A percentile compares a stretch with the other conserved stretches of the same genome.
These are phyloP conservation scores for Sugiyamaella pinicola DNA, from an alignment of 1,139 yeast species.

Conservation along the genomic window DNA sequence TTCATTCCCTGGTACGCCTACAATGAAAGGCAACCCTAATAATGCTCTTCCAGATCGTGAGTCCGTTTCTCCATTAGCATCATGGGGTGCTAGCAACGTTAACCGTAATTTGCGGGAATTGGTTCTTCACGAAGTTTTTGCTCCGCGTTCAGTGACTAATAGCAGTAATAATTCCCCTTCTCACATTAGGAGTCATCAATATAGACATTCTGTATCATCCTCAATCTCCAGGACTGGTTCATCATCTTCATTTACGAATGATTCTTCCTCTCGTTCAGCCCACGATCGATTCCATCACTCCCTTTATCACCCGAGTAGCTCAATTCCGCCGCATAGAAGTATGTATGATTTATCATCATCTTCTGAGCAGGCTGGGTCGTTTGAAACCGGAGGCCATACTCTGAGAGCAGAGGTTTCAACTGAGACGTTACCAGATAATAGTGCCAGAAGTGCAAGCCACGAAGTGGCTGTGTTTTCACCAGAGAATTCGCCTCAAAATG, in stretches of 20 bases:
- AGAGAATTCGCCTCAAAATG: constrained; percentile 15
- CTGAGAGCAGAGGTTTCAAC: neutral
- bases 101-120: constrained; percentile 66
- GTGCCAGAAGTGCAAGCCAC: neutral
- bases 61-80: constrained; percentile 26
- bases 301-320: constrained; percentile 8
- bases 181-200: constrained; percentile 4
- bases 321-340: constrained; percentile 23
- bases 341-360: constrained; percentile 20
- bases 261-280: neutral
- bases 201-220: constrained; percentile 15
- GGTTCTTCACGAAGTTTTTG: constrained; percentile 70
- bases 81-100: constrained; percentile 64
- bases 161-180: constrained; percentile 10
- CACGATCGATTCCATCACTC: constrained; percentile 6
- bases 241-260: constrained; percentile 15
- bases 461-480: constrained; percentile 17
- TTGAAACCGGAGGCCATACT: neutral
- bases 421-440: neutral
- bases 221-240: constrained; percentile 22
- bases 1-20: constrained; percentile 20
- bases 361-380: constrained; percentile 1
- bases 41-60: constrained; percentile 15
- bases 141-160: constrained; percentile 44
- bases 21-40: constrained; percentile 4